Percentiles rank a stretch among this genome's conserved stretches.
These are phyloP conservation scores for Metschnikowia vanudenii DNA, from an alignment of 805 yeast species.

Conservation along the genomic window DNA sequence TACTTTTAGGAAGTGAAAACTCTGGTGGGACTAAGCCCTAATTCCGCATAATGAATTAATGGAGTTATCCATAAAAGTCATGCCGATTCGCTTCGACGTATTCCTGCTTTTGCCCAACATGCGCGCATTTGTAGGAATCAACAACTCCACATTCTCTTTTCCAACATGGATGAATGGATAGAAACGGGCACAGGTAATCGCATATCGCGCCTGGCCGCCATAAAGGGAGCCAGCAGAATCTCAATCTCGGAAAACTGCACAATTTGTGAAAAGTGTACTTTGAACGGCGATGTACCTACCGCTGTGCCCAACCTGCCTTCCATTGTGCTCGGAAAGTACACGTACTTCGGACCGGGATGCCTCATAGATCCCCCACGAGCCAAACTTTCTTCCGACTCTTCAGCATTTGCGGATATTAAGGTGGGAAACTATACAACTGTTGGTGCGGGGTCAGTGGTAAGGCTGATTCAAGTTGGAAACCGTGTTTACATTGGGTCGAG, in stretches of 20 bases:
- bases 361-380: slow-evolving; percentile 31
- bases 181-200: slow-evolving; percentile 54
- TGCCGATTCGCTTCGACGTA: no score
- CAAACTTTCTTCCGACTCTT: not conserved
- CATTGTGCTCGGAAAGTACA: slow-evolving; percentile 47
- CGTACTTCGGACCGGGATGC: slow-evolving; percentile 34
- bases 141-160: not conserved
- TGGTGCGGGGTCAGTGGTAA: slow-evolving; percentile 33
- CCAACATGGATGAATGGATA: slow-evolving; percentile 31
- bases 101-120: not conserved
- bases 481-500: slow-evolving; percentile 47
- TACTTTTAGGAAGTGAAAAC: no score
- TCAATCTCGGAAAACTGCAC: slow-evolving; percentile 48
- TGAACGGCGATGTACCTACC: slow-evolving; percentile 33
- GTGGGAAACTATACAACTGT: slow-evolving; percentile 50
- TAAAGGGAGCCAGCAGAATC: slow-evolving; percentile 44
- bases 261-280: slow-evolving; percentile 33
- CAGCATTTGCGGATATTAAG: slow-evolving; percentile 14
- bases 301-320: slow-evolving; percentile 21
- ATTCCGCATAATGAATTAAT: no score
- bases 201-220: slow-evolving; percentile 43
- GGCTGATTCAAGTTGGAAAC: slow-evolving; percentile 45
- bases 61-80: no score
- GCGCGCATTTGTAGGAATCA: not conserved
- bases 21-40: no score